Evolutionary conservation across 2,329 filamentous ascomycete genomes (phyloP).

Genomic region (Nakataea oryzae): DNA sequence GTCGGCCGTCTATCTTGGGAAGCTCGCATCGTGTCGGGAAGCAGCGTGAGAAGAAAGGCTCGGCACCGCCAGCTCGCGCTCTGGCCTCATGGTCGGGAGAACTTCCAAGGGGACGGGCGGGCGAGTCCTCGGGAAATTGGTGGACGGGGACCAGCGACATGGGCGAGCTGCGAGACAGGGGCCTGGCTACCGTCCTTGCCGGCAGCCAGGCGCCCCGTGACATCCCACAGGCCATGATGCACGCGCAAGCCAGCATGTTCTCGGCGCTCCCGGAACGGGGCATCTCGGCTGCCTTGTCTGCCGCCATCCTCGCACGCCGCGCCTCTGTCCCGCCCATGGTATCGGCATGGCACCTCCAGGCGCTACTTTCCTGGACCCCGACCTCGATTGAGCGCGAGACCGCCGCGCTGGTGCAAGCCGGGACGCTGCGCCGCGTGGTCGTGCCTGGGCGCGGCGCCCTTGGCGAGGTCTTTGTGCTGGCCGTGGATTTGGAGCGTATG

Average conservation of each 20-base stretch:
- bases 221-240: slow-evolving; percentile 53
- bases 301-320: slow-evolving; percentile 46
- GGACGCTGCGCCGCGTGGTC: slow-evolving; percentile 49
- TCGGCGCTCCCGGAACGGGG: slow-evolving; percentile 44
- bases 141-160: slow-evolving; percentile 9
- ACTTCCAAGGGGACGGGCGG: slow-evolving; percentile 9
- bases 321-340: slow-evolving; percentile 50
- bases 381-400: slow-evolving; percentile 59
- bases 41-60: not conserved
- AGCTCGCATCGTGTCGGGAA: slow-evolving; percentile 11
- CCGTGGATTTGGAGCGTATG: slow-evolving; percentile 42
- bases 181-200: slow-evolving; percentile 43
- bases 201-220: slow-evolving; percentile 47
- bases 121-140: not conserved
- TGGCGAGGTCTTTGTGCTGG: slow-evolving; percentile 55
- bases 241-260: slow-evolving; percentile 54
- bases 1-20: slow-evolving; percentile 12
- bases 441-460: slow-evolving; percentile 49
- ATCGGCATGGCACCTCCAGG: slow-evolving; percentile 55
- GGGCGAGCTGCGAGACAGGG: slow-evolving; percentile 44
- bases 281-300: not conserved
- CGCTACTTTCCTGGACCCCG: slow-evolving; percentile 44
- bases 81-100: slow-evolving; percentile 10
- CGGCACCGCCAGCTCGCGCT: not conserved
- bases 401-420: slow-evolving; percentile 45